These are phyloP conservation scores for Coffea eugenioides DNA, from an alignment of 257 asterid genomes.

Conservation along the genomic window DNA sequence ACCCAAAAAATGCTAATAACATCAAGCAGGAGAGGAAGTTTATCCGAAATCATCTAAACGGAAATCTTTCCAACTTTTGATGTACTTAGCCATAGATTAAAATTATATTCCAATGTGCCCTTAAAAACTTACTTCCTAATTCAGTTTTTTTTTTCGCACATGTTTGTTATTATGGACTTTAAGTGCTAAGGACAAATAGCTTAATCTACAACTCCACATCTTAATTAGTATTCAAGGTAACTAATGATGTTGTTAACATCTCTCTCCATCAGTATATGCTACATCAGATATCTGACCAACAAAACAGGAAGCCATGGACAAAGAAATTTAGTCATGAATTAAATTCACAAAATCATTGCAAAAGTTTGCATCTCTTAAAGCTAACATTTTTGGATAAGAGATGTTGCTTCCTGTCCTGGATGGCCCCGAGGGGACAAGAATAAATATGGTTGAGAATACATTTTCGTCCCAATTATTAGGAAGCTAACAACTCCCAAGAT, in stretches of 20 bases:
- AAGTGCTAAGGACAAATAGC: too few species aligned
- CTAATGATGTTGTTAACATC: not conserved
- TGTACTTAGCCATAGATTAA: too few species aligned
- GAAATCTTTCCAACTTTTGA: too few species aligned
- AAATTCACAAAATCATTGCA: not conserved
- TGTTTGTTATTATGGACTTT: too few species aligned
- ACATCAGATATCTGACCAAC: not conserved
- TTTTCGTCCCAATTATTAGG: constrained; percentile 15
- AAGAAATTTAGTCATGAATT: not conserved
- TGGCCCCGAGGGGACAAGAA: not conserved
- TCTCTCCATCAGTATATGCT: not conserved
- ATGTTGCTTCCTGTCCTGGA: constrained; percentile 1
- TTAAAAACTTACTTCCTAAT: too few species aligned
- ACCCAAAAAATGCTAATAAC: too few species aligned
- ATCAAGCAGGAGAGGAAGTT: too few species aligned
- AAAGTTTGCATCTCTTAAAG: constrained; percentile 3
- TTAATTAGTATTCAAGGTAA: not conserved
- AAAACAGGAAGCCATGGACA: not conserved
- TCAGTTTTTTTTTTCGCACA: too few species aligned
- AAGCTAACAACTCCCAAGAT: constrained; percentile 12
- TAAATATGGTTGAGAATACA: not conserved
- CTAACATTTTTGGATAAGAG: constrained; percentile 1
- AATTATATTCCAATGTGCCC: too few species aligned
- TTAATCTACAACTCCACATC: not conserved
- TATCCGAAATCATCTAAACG: too few species aligned